Evolutionary conservation across 306 rosid species (phyloP), one percentile per base, ranked within the genome.

Genomic region (Rubus idaeus): DNA sequence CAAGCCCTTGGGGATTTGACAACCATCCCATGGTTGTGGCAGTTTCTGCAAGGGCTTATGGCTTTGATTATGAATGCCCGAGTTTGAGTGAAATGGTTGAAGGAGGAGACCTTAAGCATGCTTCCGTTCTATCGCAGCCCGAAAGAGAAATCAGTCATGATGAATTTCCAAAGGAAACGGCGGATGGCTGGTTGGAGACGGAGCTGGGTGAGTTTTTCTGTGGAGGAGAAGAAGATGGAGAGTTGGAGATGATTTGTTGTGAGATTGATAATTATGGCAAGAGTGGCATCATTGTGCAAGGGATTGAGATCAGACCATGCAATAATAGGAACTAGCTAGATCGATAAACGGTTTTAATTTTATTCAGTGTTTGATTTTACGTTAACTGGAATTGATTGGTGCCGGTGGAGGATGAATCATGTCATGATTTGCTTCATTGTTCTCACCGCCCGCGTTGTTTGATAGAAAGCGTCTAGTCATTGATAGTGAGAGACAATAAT

Each of bases 181-280:
- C 9, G 0, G 93, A 90, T 20, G 88, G 96, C 37, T 90, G 93
- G 93, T 20, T 77, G 61, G 96, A 92, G 82, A 71, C 84, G 10
- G 91, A 87, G 78, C 66, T 88, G 68, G 96, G 91, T 2, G 89
- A 86, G 16, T 88, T 87, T 76, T 86, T 74, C 77, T 80, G 68
- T 50, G 56, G 23, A 41, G 83, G 81, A 47, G 81, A 42, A 20
- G 86, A 80, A 4, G 74, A 56, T 1, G 86, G 79, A 26, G 85
- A 81, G 53, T 30, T 88, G 53, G 84, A 88, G 70, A 80, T 90
- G 81, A 81, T 74, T 4, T 75, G 86, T n/a, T 42, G 6, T 2
- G 93, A 87, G 78, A 51, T 83, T 11, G 50, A 61, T 26, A 69
- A 79, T 8, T 88, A 86, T 0, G 5, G 70, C 30, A 88, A 89